A percentile compares a stretch with the other conserved stretches of the same genome.
Evolutionary conservation across 345 rosid genomes (phyloP).

Genomic region (Jatropha curcas): DNA sequence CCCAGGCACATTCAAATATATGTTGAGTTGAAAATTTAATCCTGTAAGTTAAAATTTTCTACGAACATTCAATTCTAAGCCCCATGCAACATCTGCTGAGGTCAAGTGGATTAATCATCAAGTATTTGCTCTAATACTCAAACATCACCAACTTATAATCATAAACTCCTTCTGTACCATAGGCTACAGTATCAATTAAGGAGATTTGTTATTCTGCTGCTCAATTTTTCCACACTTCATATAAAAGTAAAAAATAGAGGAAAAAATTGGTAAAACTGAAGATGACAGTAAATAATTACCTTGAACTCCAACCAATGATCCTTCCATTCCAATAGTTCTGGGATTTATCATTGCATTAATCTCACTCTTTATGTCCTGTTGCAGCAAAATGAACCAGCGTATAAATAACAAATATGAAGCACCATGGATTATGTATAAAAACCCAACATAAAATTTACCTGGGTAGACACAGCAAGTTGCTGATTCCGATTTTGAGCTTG

Average conservation of each 20-base stretch:
- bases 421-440: not conserved
- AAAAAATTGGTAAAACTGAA: not conserved
- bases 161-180: not conserved
- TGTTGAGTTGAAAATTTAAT: not conserved
- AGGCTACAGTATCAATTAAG: not conserved
- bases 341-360: slow-evolving; percentile 46
- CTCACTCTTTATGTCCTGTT: slow-evolving; percentile 45
- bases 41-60: not conserved
- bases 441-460: slow-evolving; percentile 23
- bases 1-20: not conserved
- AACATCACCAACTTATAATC: not conserved
- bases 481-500: slow-evolving; percentile 46
- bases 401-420: not conserved
- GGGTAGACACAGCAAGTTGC: slow-evolving; percentile 42
- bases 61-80: not conserved
- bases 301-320: slow-evolving; percentile 46
- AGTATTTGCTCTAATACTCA: not conserved
- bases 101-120: not conserved
- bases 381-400: slow-evolving; percentile 9
- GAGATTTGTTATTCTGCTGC: not conserved
- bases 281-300: slow-evolving; percentile 31
- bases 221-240: not conserved
- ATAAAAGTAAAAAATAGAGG: not conserved
- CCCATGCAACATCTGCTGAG: not conserved
- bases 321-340: slow-evolving; percentile 38